Conservation (phyloP, 192 early-diverging fungal genomes). For the Coemansia sp. region DNA sequence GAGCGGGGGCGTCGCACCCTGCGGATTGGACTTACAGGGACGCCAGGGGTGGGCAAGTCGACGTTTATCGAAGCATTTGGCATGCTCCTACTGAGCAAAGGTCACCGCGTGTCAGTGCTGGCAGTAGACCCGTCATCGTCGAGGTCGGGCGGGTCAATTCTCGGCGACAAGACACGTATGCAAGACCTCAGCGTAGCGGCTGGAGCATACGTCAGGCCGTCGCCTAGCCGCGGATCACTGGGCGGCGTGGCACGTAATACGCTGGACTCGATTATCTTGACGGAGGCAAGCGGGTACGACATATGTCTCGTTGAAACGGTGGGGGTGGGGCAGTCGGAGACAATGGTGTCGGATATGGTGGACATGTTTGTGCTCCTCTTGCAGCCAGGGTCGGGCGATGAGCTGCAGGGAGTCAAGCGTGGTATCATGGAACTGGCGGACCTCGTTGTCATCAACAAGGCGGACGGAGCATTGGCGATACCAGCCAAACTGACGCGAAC, state of each 20-base stretch:
- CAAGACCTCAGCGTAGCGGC: slow-evolving; percentile 63
- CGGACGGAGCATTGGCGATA: slow-evolving; percentile 68
- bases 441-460: slow-evolving; percentile 80
- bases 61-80: slow-evolving; percentile 86
- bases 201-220: slow-evolving; percentile 76
- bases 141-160: slow-evolving; percentile 77
- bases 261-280: slow-evolving; percentile 75
- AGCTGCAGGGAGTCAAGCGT: slow-evolving; percentile 88
- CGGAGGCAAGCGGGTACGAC: slow-evolving; percentile 81
- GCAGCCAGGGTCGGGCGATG: slow-evolving; percentile 81
- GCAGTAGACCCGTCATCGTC: slow-evolving; percentile 84
- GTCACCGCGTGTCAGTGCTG: slow-evolving; percentile 75
- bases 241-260: slow-evolving; percentile 81
- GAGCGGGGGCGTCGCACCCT: slow-evolving; percentile 54
- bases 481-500: slow-evolving; percentile 66
- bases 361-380: slow-evolving; percentile 83
- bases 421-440: slow-evolving; percentile 87
- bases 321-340: slow-evolving; percentile 86
- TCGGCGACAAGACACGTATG: slow-evolving; percentile 90
- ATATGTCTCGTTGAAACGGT: slow-evolving; percentile 82
- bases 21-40: slow-evolving; percentile 77
- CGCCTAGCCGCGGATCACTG: slow-evolving; percentile 72
- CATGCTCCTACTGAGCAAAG: slow-evolving; percentile 65
- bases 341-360: slow-evolving; percentile 85
- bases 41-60: slow-evolving; percentile 85